Evolutionary conservation across 1,139 yeast species (phyloP), one percentile per base, ranked within the genome.

Genomic region (Hyphopichia khmerensis): DNA sequence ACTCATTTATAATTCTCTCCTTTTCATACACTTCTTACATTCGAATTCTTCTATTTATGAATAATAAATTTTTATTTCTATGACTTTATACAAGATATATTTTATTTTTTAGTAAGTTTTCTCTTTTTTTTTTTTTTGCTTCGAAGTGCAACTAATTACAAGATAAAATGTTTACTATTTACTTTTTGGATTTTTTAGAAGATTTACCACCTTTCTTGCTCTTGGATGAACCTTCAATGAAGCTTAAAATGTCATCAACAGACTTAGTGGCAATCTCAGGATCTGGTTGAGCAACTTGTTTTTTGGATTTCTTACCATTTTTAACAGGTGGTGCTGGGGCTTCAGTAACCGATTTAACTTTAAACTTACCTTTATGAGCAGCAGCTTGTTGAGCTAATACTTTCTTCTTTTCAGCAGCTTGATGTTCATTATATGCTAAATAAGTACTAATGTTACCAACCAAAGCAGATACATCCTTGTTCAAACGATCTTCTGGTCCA

Each of bases 391-490:
- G 44, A 9, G 45, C 42, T 10, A 42, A 43, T 14, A 38, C 43
- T 14, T 36, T 45, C 29, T 48, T 46, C 43, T 45, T 50, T 42
- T 50, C 49, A 33, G 48, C 52, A 33, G 54, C 52, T 39, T 55
- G 51, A 18, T 52, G 55, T 19, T 57, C 55, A 41, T 51, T 52
- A 47, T 62, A 70, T 35, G 67, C 66, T 40, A 67, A 53, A 56
- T 76, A 79, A 41, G 69, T 66, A 23, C 58, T 56, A 40, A 79
- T 60, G 48, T 80, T 81, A 38, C 76, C 72, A 19, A 79, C 75
- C 79, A 88, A 85, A 47, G 72, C 78, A 51, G 77, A 73, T 38
- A 84, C 74, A 57, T 88, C 93, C 48, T 68, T 72, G 31, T 91
- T 77, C 56, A 79, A 76, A 37, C 70, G 67, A 53, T 84, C 84